Conservation (phyloP, 1,284 basidiomycete genomes). For the Ceratorhiza oryzae-sativae region DNA sequence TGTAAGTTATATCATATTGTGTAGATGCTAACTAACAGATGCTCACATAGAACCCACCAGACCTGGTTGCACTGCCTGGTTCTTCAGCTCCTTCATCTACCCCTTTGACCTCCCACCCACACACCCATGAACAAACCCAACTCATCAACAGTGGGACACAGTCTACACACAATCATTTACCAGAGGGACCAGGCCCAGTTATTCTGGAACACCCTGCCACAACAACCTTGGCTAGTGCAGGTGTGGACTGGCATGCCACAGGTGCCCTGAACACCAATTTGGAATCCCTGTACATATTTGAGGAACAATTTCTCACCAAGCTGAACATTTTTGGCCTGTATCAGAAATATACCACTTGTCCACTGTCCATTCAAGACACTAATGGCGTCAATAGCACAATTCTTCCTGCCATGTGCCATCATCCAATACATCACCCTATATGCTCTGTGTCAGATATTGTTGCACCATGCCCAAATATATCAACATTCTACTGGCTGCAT, state of each 20-base stretch:
- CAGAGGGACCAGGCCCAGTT: background rate
- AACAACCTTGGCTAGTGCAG: background rate
- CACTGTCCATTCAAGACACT: background rate
- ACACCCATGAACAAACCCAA: background rate
- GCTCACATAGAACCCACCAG: background rate
- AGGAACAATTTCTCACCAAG: background rate
- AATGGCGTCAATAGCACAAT: background rate
- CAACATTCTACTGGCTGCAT: background rate
- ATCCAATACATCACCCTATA: background rate
- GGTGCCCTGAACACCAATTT: background rate
- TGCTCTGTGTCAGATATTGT: conserved; percentile 3
- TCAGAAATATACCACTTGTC: background rate
- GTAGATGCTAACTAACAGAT: background rate
- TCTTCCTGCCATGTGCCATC: background rate
- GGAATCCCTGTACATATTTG: background rate
- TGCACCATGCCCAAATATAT: conserved; percentile 13
- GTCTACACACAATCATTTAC: background rate
- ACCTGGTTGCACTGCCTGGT: background rate
- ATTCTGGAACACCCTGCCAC: background rate
- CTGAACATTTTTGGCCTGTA: conserved; percentile 6
- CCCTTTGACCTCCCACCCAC: background rate
- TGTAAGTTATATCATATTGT: background rate
- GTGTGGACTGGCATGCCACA: background rate
- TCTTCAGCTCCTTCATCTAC: background rate
- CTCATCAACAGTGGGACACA: conserved; percentile 1